A percentile compares a stretch with the other conserved stretches of the same genome.
Conservation (phyloP, 1,284 basidiomycete species). For the Puccinia hordei region DNA sequence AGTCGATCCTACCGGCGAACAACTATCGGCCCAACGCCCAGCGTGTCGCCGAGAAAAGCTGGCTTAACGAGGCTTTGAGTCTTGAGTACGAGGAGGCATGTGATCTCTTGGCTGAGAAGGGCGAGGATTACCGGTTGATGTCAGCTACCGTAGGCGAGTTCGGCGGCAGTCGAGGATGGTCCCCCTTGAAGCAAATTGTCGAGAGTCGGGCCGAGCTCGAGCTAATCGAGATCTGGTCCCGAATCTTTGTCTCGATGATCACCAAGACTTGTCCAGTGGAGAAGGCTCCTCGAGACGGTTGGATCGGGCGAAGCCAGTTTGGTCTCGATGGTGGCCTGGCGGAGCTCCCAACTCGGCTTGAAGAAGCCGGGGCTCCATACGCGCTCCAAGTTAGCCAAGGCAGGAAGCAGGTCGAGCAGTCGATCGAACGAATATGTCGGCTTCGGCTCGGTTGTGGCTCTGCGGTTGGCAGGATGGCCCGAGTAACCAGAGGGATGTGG, state of each 20-base stretch:
- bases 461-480: slow-evolving; percentile 20
- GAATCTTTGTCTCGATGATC: slow-evolving; percentile 53
- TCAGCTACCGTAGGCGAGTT: slow-evolving; percentile 18
- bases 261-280: slow-evolving; percentile 51
- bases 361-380: slow-evolving; percentile 41
- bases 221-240: slow-evolving; percentile 53
- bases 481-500: slow-evolving; percentile 44
- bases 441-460: slow-evolving; percentile 13
- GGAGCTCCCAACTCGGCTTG: slow-evolving; percentile 36
- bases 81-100: slow-evolving; percentile 51
- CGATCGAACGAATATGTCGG: slow-evolving; percentile 42
- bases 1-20: slow-evolving; percentile 17
- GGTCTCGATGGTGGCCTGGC: slow-evolving; percentile 31
- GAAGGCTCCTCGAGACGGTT: not conserved
- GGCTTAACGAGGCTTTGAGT: slow-evolving; percentile 53
- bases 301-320: not conserved
- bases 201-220: slow-evolving; percentile 53
- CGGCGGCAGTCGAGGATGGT: slow-evolving; percentile 48
- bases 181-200: slow-evolving; percentile 54
- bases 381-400: slow-evolving; percentile 34
- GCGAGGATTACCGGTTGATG: slow-evolving; percentile 10
- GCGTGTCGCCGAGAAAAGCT: slow-evolving; percentile 43
- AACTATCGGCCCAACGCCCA: slow-evolving; percentile 8
- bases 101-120: slow-evolving; percentile 36
- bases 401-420: slow-evolving; percentile 17